phyloP scores from a whole-genome alignment of 345 rosid genomes.

The Turritis glabra region DNA sequence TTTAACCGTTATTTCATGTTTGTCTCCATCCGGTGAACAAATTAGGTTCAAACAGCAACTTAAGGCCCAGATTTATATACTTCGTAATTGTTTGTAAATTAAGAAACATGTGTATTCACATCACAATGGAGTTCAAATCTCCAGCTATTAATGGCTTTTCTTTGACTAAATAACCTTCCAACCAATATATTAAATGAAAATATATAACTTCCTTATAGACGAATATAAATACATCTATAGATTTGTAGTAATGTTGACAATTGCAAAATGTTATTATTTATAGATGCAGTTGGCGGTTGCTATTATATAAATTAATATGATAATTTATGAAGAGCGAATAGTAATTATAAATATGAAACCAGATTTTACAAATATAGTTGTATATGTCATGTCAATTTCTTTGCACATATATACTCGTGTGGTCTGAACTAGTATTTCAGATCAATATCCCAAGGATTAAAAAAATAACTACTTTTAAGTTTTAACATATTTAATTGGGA shows the following conservation, averaged over 20 bases:
- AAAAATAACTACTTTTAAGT: neutral
- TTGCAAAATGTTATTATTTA: constrained; percentile 23
- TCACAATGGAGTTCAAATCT: constrained; percentile 1
- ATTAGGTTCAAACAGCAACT: constrained; percentile 20
- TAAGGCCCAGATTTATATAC: neutral
- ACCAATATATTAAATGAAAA: constrained; percentile 32
- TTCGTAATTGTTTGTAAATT: constrained; percentile 11
- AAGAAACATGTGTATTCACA: constrained; percentile 15
- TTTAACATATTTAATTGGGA: neutral
- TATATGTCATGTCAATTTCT: constrained; percentile 16
- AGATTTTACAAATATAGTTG: constrained; percentile 1
- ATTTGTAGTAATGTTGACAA: constrained; percentile 31
- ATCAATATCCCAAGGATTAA: neutral
- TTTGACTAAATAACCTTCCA: constrained; percentile 39
- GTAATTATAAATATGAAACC: constrained; percentile 11
- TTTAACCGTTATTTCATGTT: constrained; percentile 1
- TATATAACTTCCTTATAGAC: neutral
- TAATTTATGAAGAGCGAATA: constrained; percentile 23
- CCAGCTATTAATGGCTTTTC: constrained; percentile 35
- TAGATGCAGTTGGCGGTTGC: constrained; percentile 35
- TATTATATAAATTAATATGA: constrained; percentile 21
- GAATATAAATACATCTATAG: constrained; percentile 1
- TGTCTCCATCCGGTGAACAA: constrained; percentile 26
- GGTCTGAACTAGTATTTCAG: too few species aligned
- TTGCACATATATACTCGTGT: too few species aligned